Evolutionary conservation across 2,329 filamentous ascomycete genomes (phyloP).

Genomic region (Diaporthe citrichinensis): DNA sequence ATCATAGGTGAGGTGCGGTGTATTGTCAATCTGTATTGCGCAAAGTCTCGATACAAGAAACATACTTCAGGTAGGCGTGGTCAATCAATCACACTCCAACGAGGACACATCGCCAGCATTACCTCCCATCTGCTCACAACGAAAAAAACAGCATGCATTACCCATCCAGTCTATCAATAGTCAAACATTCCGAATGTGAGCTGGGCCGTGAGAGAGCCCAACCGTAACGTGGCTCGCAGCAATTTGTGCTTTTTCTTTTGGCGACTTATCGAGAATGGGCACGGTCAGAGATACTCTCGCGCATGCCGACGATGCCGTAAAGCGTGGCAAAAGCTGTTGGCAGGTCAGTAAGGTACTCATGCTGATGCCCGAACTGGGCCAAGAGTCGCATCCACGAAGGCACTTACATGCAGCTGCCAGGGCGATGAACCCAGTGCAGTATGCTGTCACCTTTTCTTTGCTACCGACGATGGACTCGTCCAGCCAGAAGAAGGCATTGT

Average conservation of each 20-base stretch:
- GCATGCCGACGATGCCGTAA: conserved; percentile 64
- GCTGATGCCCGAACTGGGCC: background rate
- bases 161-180: background rate
- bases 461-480: conserved; percentile 60
- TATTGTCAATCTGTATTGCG: conserved; percentile 38
- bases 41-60: conserved; percentile 2
- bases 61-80: conserved; percentile 12
- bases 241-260: background rate
- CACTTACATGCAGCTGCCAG: conserved; percentile 62
- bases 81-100: conserved; percentile 20
- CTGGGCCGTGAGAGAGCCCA: background rate
- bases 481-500: conserved; percentile 66
- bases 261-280: conserved; percentile 21
- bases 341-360: conserved; percentile 17
- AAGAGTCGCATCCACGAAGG: background rate
- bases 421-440: conserved; percentile 60
- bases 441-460: conserved; percentile 59
- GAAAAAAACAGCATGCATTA: conserved; percentile 1
- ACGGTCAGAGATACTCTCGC: conserved; percentile 53
- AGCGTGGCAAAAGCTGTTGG: conserved; percentile 61
- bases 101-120: background rate
- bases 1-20: background rate
- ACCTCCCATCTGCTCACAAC: background rate
- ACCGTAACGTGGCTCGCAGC: background rate
- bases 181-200: background rate